Evolutionary conservation across 2,329 filamentous ascomycete species (phyloP).

Genomic region (Botryotinia convoluta): DNA sequence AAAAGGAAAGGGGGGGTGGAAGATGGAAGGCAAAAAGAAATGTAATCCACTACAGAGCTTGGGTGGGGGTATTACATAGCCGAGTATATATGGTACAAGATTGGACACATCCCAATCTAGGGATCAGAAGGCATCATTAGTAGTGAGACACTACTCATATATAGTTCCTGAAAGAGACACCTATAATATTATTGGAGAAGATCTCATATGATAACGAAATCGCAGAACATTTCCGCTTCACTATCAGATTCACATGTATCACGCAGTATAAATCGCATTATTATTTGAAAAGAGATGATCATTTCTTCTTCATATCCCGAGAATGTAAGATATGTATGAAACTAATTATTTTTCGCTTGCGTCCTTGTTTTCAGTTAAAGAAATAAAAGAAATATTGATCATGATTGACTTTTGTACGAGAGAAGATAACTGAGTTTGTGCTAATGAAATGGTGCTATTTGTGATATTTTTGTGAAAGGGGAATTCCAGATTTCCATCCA

Average conservation of each 20-base stretch:
- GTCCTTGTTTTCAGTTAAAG: background rate
- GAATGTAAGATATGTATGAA: background rate
- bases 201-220: background rate
- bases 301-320: background rate
- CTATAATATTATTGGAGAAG: background rate
- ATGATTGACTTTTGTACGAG: background rate
- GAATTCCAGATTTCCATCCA: background rate
- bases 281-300: background rate
- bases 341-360: background rate
- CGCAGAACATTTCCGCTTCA: background rate
- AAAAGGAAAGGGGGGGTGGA: background rate
- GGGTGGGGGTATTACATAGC: background rate
- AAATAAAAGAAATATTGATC: background rate
- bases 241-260: background rate
- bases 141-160: background rate
- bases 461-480: background rate
- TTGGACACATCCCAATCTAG: background rate
- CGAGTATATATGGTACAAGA: background rate
- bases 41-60: background rate
- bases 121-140: background rate
- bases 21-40: too few relatives aligned
- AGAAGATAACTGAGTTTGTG: background rate
- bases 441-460: background rate
- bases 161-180: background rate
- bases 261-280: background rate